Conservation (phyloP, 129 eudicot species). For the Tagetes erecta region DNA sequence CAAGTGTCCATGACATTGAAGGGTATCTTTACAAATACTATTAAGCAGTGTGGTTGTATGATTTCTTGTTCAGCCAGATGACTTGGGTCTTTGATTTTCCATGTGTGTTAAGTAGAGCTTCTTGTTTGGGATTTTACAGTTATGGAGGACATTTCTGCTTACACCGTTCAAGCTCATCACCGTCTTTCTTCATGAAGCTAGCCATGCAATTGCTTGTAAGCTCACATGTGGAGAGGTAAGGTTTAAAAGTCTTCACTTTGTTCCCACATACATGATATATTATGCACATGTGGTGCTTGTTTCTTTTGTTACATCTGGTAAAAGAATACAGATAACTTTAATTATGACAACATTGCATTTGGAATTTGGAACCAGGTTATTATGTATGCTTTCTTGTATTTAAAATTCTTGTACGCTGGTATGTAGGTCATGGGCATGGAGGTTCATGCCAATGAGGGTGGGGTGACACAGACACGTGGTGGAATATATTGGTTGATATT, state of each 20-base stretch:
- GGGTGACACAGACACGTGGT: conserved; percentile 98
- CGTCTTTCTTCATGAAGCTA: conserved; percentile 98
- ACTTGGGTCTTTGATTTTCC: background rate
- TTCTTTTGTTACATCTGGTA: background rate
- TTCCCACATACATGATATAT: background rate
- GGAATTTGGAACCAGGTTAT: background rate
- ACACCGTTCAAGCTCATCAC: conserved; percentile 98
- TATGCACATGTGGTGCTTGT: background rate
- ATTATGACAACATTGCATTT: background rate
- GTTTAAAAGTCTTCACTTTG: conserved; percentile 4
- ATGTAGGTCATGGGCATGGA: conserved; percentile 92
- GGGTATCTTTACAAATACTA: background rate
- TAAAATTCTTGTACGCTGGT: conserved; percentile 7
- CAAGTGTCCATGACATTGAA: background rate
- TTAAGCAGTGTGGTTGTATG: background rate
- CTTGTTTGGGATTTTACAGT: conserved; percentile 40
- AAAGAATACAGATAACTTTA: background rate
- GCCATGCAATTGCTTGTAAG: conserved; percentile 95
- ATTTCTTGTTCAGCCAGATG: conserved; percentile 1
- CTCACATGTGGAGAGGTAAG: conserved; percentile 96
- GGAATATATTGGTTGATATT: conserved; percentile 95
- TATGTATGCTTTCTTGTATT: conserved; percentile 1
- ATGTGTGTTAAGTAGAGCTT: conserved; percentile 3
- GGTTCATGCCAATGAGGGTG: conserved; percentile 99
- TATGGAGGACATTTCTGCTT: conserved; percentile 90